phyloP scores from a whole-genome alignment of 441 rosid species.

The Monsonia emarginata region DNA sequence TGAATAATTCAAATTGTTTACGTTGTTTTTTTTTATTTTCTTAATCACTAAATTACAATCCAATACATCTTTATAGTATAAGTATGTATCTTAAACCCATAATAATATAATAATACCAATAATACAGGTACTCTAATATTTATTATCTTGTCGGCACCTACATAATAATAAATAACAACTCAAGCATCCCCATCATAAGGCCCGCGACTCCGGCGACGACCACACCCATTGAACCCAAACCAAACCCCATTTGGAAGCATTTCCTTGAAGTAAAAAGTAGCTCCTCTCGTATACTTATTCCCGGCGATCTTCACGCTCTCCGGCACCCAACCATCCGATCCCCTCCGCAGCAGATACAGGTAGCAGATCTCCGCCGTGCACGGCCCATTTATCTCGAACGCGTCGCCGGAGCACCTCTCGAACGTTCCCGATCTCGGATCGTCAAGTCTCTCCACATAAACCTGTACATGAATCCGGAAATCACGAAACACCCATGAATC shows the following conservation, averaged over 20 bases:
- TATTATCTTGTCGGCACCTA: not conserved
- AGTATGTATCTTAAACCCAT: too few relatives aligned
- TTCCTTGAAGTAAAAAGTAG: slow-evolving; percentile 28
- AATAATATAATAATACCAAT: too few relatives aligned
- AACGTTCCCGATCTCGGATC: slow-evolving; percentile 31
- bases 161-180: not conserved
- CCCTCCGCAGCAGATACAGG: slow-evolving; percentile 31
- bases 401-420: slow-evolving; percentile 38
- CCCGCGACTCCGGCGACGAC: not conserved
- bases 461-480: slow-evolving; percentile 18
- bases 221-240: slow-evolving; percentile 38
- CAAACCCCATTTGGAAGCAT: slow-evolving; percentile 36
- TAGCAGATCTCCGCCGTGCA: slow-evolving; percentile 32
- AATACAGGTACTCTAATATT: too few relatives aligned
- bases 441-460: slow-evolving; percentile 32
- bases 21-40: too few relatives aligned
- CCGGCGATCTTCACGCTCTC: slow-evolving; percentile 35
- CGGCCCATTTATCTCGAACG: slow-evolving; percentile 36
- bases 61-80: too few relatives aligned
- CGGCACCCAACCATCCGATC: slow-evolving; percentile 49
- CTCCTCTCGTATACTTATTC: slow-evolving; percentile 24
- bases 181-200: not conserved
- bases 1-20: too few relatives aligned
- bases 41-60: too few relatives aligned
- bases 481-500: not conserved